These are phyloP conservation scores for Penicillium fimorum DNA, from an alignment of 495 filamentous ascomycete genomes.

Conservation along the genomic window DNA sequence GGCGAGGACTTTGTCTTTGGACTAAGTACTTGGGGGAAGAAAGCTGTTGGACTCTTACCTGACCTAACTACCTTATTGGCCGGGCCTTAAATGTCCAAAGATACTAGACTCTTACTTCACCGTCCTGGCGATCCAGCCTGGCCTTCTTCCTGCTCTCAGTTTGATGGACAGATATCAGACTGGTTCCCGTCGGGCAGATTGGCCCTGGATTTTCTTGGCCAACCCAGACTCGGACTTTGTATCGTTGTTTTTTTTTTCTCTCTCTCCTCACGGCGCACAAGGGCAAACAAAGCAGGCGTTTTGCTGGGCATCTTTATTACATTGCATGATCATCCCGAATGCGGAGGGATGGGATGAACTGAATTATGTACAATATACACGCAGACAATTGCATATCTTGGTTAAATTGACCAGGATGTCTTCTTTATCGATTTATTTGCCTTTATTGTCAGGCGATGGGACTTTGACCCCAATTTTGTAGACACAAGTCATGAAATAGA, in stretches of 20 bases:
- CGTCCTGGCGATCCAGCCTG: background rate
- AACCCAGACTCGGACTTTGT: background rate
- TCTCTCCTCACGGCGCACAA: slow-evolving; percentile 30
- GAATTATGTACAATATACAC: slow-evolving; percentile 30
- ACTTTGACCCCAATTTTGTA: background rate
- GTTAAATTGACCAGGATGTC: slow-evolving; percentile 9
- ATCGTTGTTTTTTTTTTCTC: slow-evolving; percentile 5
- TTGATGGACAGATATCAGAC: background rate
- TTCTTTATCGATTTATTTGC: slow-evolving; percentile 2
- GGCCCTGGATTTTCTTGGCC: background rate
- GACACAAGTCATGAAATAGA: background rate
- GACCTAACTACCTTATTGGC: background rate
- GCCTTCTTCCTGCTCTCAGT: background rate
- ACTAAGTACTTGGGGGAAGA: slow-evolving; percentile 3
- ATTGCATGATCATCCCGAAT: slow-evolving; percentile 26
- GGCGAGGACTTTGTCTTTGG: background rate
- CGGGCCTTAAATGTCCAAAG: background rate
- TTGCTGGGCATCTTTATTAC: slow-evolving; percentile 26
- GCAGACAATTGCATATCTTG: slow-evolving; percentile 16
- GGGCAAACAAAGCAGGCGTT: slow-evolving; percentile 25
- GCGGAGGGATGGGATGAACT: slow-evolving; percentile 20
- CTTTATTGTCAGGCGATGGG: background rate
- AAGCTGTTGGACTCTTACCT: background rate
- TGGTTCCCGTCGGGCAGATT: background rate
- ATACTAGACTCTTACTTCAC: background rate